Percentiles rank a stretch among this genome's conserved stretches.
These are phyloP conservation scores for Triticum turgidum DNA, from an alignment of 176 grass and related monocot genomes.

Conservation along the genomic window DNA sequence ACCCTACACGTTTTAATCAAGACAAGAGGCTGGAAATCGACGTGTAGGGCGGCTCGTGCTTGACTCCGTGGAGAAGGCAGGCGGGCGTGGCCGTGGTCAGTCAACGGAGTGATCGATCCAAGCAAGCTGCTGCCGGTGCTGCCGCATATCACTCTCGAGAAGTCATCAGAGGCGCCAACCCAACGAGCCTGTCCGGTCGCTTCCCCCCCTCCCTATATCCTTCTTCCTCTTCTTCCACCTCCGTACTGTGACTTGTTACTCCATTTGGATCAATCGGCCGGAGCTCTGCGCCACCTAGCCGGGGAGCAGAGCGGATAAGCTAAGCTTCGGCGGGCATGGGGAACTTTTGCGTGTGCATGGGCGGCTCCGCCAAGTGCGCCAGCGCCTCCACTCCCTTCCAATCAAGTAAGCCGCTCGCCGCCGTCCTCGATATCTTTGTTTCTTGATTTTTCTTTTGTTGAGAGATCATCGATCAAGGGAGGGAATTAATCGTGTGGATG, in stretches of 20 bases:
- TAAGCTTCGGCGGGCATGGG: constrained; percentile 37
- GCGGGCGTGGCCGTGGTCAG: background rate
- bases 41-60: background rate
- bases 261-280: no score
- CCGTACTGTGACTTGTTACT: no score
- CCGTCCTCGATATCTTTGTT: background rate
- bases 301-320: no score
- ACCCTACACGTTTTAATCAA: constrained; percentile 13
- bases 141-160: background rate
- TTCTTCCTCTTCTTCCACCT: background rate
- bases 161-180: background rate
- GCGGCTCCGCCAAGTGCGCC: constrained; percentile 54
- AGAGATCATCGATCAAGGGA: background rate
- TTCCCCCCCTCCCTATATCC: constrained; percentile 1
- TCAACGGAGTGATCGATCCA: constrained; percentile 14
- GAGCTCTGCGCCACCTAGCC: background rate
- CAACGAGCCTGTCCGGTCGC: background rate
- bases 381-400: constrained; percentile 50
- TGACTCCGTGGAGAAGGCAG: background rate
- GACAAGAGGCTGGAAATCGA: background rate
- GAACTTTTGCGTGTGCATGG: constrained; percentile 36
- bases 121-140: background rate
- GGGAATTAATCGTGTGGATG: no score
- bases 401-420: constrained; percentile 38
- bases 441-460: background rate